Conservation (phyloP, 805 yeast genomes). For the Zygoascus tannicola region DNA sequence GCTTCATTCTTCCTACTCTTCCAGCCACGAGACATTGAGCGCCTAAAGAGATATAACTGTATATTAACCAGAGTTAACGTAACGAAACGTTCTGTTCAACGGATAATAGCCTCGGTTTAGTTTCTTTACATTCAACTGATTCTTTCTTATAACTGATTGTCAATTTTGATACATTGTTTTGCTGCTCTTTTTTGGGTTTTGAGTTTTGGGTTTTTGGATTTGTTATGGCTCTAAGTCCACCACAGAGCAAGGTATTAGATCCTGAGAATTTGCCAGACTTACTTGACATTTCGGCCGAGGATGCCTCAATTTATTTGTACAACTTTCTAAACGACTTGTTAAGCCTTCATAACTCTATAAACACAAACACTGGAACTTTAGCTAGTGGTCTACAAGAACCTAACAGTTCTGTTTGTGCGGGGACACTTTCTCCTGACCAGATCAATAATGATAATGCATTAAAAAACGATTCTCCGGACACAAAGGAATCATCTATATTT, state of each 20-base stretch:
- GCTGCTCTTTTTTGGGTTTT: too few species aligned
- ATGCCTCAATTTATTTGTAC: constrained; percentile 20
- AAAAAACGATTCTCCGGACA: neutral
- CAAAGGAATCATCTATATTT: neutral
- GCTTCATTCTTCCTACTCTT: too few species aligned
- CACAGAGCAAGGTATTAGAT: neutral
- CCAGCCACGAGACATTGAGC: too few species aligned
- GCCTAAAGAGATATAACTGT: too few species aligned
- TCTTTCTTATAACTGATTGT: too few species aligned
- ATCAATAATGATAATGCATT: neutral
- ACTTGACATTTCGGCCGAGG: constrained; percentile 11
- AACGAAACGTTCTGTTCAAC: too few species aligned
- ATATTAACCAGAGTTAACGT: too few species aligned
- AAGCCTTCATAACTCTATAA: constrained; percentile 13
- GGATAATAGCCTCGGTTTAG: too few species aligned
- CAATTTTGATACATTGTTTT: too few species aligned
- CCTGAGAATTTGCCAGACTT: constrained; percentile 7
- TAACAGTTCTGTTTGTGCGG: neutral
- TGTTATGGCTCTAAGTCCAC: neutral
- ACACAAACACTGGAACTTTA: neutral
- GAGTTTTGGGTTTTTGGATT: too few species aligned
- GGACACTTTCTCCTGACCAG: neutral
- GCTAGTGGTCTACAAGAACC: too few species aligned
- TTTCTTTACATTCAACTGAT: too few species aligned
- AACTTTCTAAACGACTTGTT: constrained; percentile 17